phyloP scores from a whole-genome alignment of 306 rosid species.

The Trifolium dubium region DNA sequence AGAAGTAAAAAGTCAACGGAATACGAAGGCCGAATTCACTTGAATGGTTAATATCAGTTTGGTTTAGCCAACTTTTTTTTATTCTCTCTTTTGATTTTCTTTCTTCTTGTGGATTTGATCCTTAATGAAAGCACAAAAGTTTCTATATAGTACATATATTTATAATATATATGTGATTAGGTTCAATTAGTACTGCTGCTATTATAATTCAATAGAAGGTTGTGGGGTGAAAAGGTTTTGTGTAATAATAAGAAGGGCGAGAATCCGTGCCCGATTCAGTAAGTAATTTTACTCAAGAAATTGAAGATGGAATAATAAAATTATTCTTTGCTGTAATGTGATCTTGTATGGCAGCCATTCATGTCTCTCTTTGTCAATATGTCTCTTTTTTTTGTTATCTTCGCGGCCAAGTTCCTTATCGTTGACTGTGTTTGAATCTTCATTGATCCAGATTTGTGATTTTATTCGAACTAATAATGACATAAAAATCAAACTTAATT shows the following conservation, averaged over 20 bases:
- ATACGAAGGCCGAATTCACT: slow-evolving; percentile 51
- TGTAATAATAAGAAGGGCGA: slow-evolving; percentile 53
- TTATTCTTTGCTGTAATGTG: slow-evolving; percentile 62
- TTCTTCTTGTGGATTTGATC: slow-evolving; percentile 52
- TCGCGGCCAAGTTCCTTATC: neutral
- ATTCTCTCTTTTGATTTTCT: slow-evolving; percentile 33
- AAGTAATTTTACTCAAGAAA: slow-evolving; percentile 40
- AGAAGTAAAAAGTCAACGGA: slow-evolving; percentile 57
- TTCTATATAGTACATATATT: slow-evolving; percentile 55
- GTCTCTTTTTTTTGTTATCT: too few relatives aligned
- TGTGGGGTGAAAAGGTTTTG: slow-evolving; percentile 56
- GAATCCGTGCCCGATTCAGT: slow-evolving; percentile 46
- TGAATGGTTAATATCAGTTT: slow-evolving; percentile 47
- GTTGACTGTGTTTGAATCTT: neutral
- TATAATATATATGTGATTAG: slow-evolving; percentile 48
- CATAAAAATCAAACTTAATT: neutral
- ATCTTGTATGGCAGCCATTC: slow-evolving; percentile 22
- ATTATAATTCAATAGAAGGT: slow-evolving; percentile 43
- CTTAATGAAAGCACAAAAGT: slow-evolving; percentile 44
- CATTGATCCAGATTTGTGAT: neutral
- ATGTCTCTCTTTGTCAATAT: neutral
- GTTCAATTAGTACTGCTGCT: slow-evolving; percentile 42
- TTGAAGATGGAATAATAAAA: slow-evolving; percentile 55
- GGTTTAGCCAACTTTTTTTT: slow-evolving; percentile 39
- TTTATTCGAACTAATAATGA: neutral